A percentile compares a stretch with the other conserved stretches of the same genome.
phyloP scores from a whole-genome alignment of 2,329 filamentous ascomycete species.

The Teratosphaeria destructans region DNA sequence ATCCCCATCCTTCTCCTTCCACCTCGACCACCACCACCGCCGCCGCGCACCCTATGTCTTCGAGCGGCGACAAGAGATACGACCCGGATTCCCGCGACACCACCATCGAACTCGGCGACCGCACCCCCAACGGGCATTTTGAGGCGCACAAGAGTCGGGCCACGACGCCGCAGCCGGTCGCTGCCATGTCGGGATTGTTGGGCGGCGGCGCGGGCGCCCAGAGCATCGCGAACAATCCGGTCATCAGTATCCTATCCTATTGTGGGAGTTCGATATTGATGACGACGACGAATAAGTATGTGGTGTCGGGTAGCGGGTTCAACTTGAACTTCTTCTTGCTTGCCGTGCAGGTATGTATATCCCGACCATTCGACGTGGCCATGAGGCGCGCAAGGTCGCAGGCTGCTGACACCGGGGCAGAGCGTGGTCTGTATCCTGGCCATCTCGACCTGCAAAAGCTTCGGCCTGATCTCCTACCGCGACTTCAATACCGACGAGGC shows the following conservation, averaged over 20 bases:
- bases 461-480: conserved; percentile 70
- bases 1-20: not conserved
- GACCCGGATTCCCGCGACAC: conserved; percentile 44
- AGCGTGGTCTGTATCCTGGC: conserved; percentile 69
- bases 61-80: not conserved
- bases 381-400: not conserved
- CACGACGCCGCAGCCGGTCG: not conserved
- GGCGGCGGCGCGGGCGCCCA: conserved; percentile 11
- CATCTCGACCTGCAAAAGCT: conserved; percentile 71
- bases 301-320: conserved; percentile 80
- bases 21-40: not conserved
- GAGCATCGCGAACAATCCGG: conserved; percentile 52
- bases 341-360: conserved; percentile 68
- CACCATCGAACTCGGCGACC: conserved; percentile 58
- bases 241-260: conserved; percentile 76
- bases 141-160: not conserved
- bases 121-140: conserved; percentile 36
- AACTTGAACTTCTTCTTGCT: conserved; percentile 96
- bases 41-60: not conserved
- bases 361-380: not conserved
- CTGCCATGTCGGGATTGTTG: not conserved
- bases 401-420: not conserved
- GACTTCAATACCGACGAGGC: conserved; percentile 84
- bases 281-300: conserved; percentile 99
- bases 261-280: conserved; percentile 95